phyloP scores from a whole-genome alignment of 768 basidiomycete genomes.

The Cystobasidium onofrii region DNA sequence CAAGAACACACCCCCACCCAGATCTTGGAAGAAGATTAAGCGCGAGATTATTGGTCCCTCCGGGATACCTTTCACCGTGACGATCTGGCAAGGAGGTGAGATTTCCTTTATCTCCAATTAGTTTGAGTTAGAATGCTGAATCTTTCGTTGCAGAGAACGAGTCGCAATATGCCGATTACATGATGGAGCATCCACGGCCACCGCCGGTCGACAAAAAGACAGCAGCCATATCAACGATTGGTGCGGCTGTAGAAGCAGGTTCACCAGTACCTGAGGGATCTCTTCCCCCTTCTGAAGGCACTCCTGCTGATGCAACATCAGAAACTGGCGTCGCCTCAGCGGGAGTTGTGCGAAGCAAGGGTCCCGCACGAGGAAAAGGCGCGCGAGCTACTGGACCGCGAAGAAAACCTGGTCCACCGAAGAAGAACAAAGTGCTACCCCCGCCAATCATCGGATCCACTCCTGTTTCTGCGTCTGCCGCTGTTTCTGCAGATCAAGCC shows the following conservation, averaged over 20 bases:
- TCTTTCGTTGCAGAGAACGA: neutral
- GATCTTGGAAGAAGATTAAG: slow-evolving; percentile 19
- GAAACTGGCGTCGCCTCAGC: neutral
- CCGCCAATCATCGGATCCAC: neutral
- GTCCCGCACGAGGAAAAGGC: neutral
- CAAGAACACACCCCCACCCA: slow-evolving; percentile 21
- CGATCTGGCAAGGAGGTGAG: slow-evolving; percentile 22
- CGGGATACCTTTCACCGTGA: slow-evolving; percentile 1
- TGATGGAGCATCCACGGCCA: slow-evolving; percentile 16
- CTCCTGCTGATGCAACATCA: neutral
- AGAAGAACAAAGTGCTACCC: neutral
- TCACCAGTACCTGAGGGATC: slow-evolving; percentile 12
- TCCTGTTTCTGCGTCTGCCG: neutral
- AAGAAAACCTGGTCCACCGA: slow-evolving; percentile 14
- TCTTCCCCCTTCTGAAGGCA: neutral
- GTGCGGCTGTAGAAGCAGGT: neutral
- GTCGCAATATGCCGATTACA: slow-evolving; percentile 19
- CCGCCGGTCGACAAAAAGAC: slow-evolving; percentile 14
- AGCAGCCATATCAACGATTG: neutral
- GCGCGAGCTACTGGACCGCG: slow-evolving; percentile 2
- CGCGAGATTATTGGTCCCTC: slow-evolving; percentile 16
- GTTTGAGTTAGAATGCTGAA: neutral
- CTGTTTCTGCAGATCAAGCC: neutral
- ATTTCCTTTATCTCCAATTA: neutral
- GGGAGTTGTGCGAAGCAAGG: neutral